phyloP scores from a whole-genome alignment of 768 basidiomycete genomes.

The Suillus subalutaceus region DNA sequence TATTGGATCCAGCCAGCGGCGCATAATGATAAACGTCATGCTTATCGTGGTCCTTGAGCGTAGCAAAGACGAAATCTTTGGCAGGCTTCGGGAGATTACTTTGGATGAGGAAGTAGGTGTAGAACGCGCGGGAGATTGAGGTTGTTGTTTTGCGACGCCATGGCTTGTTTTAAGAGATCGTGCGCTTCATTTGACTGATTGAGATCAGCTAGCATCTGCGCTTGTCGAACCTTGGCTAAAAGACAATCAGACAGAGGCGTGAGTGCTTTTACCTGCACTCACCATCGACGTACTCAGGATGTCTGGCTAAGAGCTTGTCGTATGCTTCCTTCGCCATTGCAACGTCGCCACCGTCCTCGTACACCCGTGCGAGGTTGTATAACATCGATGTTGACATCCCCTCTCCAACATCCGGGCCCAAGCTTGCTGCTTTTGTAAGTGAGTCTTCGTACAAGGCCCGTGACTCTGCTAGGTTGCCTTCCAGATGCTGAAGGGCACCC shows the following conservation, averaged over 20 bases:
- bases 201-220: conserved; percentile 70
- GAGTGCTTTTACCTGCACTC: conserved; percentile 29
- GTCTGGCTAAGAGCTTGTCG: conserved; percentile 80
- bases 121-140: conserved; percentile 91
- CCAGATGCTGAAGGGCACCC: conserved; percentile 73
- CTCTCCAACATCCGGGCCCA: conserved; percentile 56
- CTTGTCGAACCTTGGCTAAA: conserved; percentile 90
- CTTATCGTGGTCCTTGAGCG: conserved; percentile 83
- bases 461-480: conserved; percentile 60
- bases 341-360: conserved; percentile 81
- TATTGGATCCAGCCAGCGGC: conserved; percentile 89
- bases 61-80: conserved; percentile 87
- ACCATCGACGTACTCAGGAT: conserved; percentile 98
- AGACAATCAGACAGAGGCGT: conserved; percentile 15
- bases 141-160: conserved; percentile 75
- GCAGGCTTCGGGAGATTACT: conserved; percentile 70
- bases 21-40: conserved; percentile 90
- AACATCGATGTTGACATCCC: conserved; percentile 79
- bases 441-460: conserved; percentile 73
- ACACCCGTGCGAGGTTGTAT: conserved; percentile 91
- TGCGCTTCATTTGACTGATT: conserved; percentile 84
- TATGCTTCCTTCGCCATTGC: conserved; percentile 83
- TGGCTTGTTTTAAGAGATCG: conserved; percentile 85
- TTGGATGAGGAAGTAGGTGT: conserved; percentile 90
- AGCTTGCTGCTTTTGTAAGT: conserved; percentile 55